Evolutionary conservation across 2,329 filamentous ascomycete species (phyloP).

Genomic region (Penicillium sp.): DNA sequence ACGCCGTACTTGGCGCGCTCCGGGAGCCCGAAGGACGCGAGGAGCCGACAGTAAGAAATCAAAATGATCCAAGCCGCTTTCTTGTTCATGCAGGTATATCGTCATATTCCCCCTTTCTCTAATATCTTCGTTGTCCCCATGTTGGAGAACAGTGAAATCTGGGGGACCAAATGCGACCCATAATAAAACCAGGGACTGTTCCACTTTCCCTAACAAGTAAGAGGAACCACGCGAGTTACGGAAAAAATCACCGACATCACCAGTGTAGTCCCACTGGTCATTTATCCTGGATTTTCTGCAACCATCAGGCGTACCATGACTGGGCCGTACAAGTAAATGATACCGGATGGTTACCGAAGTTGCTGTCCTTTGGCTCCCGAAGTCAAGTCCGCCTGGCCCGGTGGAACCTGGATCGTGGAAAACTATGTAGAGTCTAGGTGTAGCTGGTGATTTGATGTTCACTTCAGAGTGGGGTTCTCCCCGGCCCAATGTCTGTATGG

Average conservation of each 20-base stretch:
- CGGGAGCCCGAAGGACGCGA: not conserved
- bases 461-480: not conserved
- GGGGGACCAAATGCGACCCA: slow-evolving; percentile 4
- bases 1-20: not conserved
- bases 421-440: not conserved
- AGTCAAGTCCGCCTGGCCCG: not conserved
- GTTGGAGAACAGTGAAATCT: slow-evolving; percentile 3
- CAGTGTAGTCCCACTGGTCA: slow-evolving; percentile 6
- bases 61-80: not conserved
- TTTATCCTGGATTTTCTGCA: slow-evolving; percentile 2
- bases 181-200: not conserved
- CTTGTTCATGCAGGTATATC: not conserved
- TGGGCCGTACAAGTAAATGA: not conserved
- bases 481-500: not conserved
- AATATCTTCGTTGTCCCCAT: not conserved
- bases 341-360: slow-evolving; percentile 7
- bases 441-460: slow-evolving; percentile 7
- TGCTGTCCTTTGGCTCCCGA: not conserved
- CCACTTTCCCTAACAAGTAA: not conserved
- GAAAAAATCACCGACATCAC: slow-evolving; percentile 1
- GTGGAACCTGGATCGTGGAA: slow-evolving; percentile 9
- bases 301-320: slow-evolving; percentile 4
- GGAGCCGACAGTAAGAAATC: not conserved
- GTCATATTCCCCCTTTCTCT: not conserved
- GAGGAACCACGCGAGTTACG: slow-evolving; percentile 10